Percentiles rank a stretch among this genome's conserved stretches.
These are phyloP conservation scores for Podila epicladia DNA, from an alignment of 192 early-diverging fungal species.

Conservation along the genomic window DNA sequence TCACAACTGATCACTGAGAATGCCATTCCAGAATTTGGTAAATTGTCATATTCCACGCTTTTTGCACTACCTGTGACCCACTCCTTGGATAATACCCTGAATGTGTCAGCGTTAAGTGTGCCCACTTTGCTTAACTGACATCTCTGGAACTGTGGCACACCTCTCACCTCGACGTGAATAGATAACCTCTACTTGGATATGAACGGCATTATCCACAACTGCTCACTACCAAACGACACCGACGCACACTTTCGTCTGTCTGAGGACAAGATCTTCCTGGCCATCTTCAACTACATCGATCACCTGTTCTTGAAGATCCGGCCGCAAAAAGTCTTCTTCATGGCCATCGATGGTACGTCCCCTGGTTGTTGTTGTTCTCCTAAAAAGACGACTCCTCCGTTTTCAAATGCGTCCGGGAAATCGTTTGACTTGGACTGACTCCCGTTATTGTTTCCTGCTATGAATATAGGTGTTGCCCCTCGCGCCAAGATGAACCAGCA, in stretches of 20 bases:
- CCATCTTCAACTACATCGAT: constrained; percentile 97
- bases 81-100: too few relatives aligned
- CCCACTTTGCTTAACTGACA: background rate
- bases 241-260: constrained; percentile 89
- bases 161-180: constrained; percentile 28
- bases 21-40: constrained; percentile 95
- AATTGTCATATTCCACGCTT: background rate
- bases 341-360: constrained; percentile 85
- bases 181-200: constrained; percentile 99
- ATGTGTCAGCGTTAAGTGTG: background rate
- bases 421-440: too few relatives aligned
- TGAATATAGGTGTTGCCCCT: constrained; percentile 82
- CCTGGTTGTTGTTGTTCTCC: background rate
- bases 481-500: constrained; percentile 99
- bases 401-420: too few relatives aligned
- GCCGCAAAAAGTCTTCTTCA: constrained; percentile 93
- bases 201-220: constrained; percentile 99
- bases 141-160: background rate
- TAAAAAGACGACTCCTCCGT: background rate
- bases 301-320: constrained; percentile 92
- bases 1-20: constrained; percentile 90
- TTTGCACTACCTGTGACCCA: too few relatives aligned
- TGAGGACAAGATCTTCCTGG: constrained; percentile 93
- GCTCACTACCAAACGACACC: constrained; percentile 92
- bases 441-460: background rate